Evolutionary conservation across 129 eudicot genomes (phyloP).

Genomic region (Pittosporum tobira): DNA sequence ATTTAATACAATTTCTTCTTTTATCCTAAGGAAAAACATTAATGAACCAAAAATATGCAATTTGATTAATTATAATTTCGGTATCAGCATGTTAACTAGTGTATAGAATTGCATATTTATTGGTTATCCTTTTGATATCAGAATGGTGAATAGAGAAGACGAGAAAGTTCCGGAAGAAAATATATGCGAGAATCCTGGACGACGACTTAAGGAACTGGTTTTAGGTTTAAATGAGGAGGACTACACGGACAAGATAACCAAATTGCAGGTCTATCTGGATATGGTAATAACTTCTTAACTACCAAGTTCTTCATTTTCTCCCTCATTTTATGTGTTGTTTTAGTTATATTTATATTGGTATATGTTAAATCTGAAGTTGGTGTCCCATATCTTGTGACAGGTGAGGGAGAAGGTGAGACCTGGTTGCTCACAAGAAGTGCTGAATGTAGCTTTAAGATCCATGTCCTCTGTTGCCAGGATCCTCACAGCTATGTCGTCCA

Average conservation of each 20-base stretch:
- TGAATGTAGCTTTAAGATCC: constrained; percentile 35
- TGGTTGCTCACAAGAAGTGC: constrained; percentile 42
- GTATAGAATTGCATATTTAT: too few species aligned
- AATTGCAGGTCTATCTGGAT: constrained; percentile 28
- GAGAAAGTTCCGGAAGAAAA: constrained; percentile 12
- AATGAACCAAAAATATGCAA: too few species aligned
- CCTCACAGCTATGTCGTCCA: constrained; percentile 28
- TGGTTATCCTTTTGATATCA: constrained; percentile 24
- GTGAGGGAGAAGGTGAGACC: constrained; percentile 40
- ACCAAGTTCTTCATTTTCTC: background rate
- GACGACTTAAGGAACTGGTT: background rate
- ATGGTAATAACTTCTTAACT: constrained; percentile 21
- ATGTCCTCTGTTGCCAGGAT: constrained; percentile 29
- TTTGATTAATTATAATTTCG: too few species aligned
- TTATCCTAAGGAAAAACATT: too few species aligned
- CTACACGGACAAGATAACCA: constrained; percentile 27
- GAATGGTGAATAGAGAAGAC: constrained; percentile 14
- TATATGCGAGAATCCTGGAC: background rate
- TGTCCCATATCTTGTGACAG: constrained; percentile 18
- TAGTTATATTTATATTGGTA: background rate
- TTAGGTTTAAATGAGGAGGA: constrained; percentile 7
- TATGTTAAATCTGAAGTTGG: background rate
- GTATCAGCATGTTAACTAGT: too few species aligned
- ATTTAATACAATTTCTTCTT: too few species aligned
- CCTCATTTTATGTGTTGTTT: background rate